These are phyloP conservation scores for Rhodamnia argentea DNA, from an alignment of 345 rosid genomes.

Conservation along the genomic window DNA sequence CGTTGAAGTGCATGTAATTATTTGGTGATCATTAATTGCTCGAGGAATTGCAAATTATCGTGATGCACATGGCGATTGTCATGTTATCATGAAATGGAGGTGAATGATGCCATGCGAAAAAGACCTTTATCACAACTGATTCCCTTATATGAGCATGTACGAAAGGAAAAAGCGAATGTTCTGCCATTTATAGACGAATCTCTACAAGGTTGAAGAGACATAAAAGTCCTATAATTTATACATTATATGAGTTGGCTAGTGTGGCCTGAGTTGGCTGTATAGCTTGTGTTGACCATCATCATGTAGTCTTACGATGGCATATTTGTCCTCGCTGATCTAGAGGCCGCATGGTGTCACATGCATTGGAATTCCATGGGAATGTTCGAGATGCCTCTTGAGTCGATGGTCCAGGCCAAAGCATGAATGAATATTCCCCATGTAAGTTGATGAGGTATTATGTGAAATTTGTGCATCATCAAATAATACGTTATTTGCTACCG, in stretches of 20 bases:
- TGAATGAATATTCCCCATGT: no score
- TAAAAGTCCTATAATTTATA: background rate
- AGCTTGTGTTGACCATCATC: no score
- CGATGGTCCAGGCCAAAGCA: no score
- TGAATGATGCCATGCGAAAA: background rate
- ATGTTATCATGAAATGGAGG: background rate
- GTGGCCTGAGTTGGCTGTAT: background rate
- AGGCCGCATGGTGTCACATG: no score
- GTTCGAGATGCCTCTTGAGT: no score
- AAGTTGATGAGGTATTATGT: no score
- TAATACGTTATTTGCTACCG: background rate
- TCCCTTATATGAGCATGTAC: background rate
- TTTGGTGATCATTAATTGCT: background rate
- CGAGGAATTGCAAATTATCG: background rate
- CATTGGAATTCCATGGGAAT: rapidly evolving
- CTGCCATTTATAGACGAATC: rapidly evolving
- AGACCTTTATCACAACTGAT: background rate
- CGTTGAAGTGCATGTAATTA: background rate
- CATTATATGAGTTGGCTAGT: background rate
- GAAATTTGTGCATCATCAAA: background rate
- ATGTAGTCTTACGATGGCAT: no score
- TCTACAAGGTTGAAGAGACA: background rate
- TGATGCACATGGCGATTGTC: background rate
- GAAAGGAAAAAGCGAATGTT: background rate
- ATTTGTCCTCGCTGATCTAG: no score